Evolutionary conservation across 2,329 filamentous ascomycete species (phyloP).

Genomic region (Aureobasidium sp.): DNA sequence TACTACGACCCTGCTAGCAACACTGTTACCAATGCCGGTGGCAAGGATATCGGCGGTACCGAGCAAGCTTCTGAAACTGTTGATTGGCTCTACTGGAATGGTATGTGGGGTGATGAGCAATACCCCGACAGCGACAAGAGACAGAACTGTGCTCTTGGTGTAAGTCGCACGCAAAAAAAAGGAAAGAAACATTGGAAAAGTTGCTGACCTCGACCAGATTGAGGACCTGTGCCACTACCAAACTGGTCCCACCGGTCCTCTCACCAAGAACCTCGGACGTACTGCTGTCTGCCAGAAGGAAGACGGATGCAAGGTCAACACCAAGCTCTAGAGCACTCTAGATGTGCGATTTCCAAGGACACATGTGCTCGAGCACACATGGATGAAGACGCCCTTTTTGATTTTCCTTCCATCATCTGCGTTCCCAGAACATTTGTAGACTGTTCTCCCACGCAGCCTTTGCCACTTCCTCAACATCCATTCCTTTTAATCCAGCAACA

Average conservation of each 20-base stretch:
- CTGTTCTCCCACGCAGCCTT: slow-evolving; percentile 33
- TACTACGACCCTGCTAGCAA: not conserved
- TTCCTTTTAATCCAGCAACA: slow-evolving; percentile 41
- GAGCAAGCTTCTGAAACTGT: not conserved
- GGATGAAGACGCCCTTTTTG: too few relatives aligned
- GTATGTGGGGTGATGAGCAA: slow-evolving; percentile 8
- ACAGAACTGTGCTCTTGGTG: slow-evolving; percentile 1
- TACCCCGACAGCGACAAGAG: not conserved
- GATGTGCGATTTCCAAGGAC: not conserved
- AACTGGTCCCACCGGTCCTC: slow-evolving; percentile 1
- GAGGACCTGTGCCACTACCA: slow-evolving; percentile 8
- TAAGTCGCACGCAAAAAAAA: not conserved
- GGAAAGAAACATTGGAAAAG: too few relatives aligned
- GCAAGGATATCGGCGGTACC: not conserved
- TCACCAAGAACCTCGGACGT: not conserved
- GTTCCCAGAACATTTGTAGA: slow-evolving; percentile 24
- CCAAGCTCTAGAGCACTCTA: not conserved
- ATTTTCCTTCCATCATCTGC: too few relatives aligned
- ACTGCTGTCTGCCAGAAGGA: not conserved
- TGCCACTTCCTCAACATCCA: slow-evolving; percentile 35
- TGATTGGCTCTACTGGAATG: not conserved
- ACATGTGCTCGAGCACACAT: not conserved
- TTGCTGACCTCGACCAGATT: not conserved
- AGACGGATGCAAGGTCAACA: not conserved
- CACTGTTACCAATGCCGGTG: slow-evolving; percentile 1